Percentiles rank a stretch among this genome's conserved stretches.
These are phyloP conservation scores for Globisporangium spinosum DNA, from an alignment of 352 stramenopile species.

Conservation along the genomic window DNA sequence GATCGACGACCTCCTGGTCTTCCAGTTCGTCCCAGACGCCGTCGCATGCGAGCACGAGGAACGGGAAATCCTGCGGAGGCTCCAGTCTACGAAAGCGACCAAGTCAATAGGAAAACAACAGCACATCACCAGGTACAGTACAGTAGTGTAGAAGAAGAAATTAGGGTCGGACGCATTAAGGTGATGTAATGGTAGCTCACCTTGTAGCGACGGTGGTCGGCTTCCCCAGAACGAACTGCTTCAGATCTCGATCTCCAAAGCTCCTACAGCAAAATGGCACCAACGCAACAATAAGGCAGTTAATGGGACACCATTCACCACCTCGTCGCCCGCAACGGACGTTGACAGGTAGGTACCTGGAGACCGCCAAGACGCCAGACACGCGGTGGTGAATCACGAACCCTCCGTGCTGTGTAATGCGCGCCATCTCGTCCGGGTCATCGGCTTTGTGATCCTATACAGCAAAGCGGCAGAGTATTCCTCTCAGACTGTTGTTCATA, in stretches of 20 bases:
- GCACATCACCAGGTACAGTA: neutral
- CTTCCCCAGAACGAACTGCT: slow-evolving; percentile 59
- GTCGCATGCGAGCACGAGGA: slow-evolving; percentile 77
- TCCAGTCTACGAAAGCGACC: slow-evolving; percentile 25
- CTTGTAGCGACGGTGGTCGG: slow-evolving; percentile 41
- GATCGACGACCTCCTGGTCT: slow-evolving; percentile 69
- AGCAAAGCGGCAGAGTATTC: neutral
- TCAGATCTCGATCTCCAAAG: slow-evolving; percentile 74
- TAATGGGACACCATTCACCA: neutral
- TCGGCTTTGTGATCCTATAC: slow-evolving; percentile 69
- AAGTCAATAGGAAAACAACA: neutral
- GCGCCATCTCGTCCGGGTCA: slow-evolving; percentile 45
- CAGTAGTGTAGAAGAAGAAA: neutral
- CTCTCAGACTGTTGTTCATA: neutral
- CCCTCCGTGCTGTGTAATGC: slow-evolving; percentile 53
- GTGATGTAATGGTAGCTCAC: slow-evolving; percentile 20
- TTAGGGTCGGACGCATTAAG: neutral
- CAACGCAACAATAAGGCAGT: neutral
- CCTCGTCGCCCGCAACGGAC: neutral
- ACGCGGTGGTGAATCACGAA: slow-evolving; percentile 75
- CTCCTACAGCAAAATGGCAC: slow-evolving; percentile 33
- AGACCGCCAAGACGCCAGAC: slow-evolving; percentile 66
- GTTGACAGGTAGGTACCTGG: slow-evolving; percentile 43
- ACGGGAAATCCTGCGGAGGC: slow-evolving; percentile 42
- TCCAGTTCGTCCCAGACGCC: slow-evolving; percentile 75